A percentile compares a stretch with the other conserved stretches of the same genome.
These are phyloP conservation scores for Trifolium repens DNA, from an alignment of 306 rosid genomes.

Conservation along the genomic window DNA sequence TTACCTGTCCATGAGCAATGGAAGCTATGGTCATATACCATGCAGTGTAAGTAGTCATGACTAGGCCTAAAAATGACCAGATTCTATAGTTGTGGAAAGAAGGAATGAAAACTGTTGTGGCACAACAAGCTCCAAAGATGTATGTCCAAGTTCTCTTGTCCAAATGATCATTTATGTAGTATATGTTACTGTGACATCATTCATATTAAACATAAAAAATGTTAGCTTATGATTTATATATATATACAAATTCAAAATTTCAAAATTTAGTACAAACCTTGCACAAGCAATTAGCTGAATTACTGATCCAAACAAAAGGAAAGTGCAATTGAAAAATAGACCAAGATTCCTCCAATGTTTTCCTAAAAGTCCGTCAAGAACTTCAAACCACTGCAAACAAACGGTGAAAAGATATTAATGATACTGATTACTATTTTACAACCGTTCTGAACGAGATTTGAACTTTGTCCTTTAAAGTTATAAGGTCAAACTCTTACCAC, in stretches of 20 bases:
- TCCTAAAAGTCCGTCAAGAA: slow-evolving; percentile 94
- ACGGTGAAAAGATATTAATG: not conserved
- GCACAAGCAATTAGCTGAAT: slow-evolving; percentile 98
- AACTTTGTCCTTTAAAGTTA: not conserved
- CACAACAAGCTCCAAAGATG: slow-evolving; percentile 97
- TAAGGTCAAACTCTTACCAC: not conserved
- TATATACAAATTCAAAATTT: not conserved
- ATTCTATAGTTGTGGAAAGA: slow-evolving; percentile 97
- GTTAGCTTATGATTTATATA: not conserved
- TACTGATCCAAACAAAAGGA: slow-evolving; percentile 97
- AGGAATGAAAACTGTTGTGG: slow-evolving; percentile 94
- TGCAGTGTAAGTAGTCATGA: slow-evolving; percentile 93
- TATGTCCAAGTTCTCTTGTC: slow-evolving; percentile 99
- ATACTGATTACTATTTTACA: too few relatives aligned
- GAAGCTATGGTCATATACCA: slow-evolving; percentile 98
- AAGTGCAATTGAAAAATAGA: slow-evolving; percentile 94
- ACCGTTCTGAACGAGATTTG: not conserved
- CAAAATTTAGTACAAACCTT: slow-evolving; percentile 54
- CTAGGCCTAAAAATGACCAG: slow-evolving; percentile 91
- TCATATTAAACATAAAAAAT: not conserved
- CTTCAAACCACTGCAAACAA: slow-evolving; percentile 90
- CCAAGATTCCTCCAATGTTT: slow-evolving; percentile 94
- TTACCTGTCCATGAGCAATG: slow-evolving; percentile 89
- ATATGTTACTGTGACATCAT: slow-evolving; percentile 70
- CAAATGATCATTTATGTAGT: slow-evolving; percentile 94